Conservation (phyloP, 2,329 filamentous ascomycete genomes). For the Pseudogymnoascus sp. region DNA sequence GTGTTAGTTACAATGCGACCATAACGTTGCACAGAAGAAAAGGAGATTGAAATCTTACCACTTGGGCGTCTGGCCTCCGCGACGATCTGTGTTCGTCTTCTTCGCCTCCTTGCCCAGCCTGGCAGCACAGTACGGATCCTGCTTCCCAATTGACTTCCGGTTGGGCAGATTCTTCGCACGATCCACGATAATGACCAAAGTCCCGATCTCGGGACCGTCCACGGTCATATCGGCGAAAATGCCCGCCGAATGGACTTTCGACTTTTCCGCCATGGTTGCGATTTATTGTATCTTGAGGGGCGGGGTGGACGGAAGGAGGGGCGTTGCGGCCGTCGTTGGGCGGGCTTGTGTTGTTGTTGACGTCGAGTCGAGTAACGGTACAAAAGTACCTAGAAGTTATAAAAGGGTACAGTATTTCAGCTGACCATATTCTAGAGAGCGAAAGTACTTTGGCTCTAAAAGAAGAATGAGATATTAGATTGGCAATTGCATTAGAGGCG, state of each 20-base stretch:
- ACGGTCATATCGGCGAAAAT: conserved; percentile 92
- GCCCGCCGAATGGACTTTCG: conserved; percentile 69
- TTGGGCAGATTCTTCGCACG: conserved; percentile 96
- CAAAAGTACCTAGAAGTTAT: neutral
- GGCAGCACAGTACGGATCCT: conserved; percentile 94
- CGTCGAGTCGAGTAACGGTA: conserved; percentile 1
- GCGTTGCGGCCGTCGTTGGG: neutral
- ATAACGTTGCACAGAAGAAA: neutral
- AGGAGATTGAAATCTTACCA: conserved; percentile 54
- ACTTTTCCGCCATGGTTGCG: conserved; percentile 42
- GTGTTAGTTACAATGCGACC: conserved; percentile 17
- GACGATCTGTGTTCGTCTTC: conserved; percentile 89
- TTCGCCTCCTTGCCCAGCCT: conserved; percentile 93
- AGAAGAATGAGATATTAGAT: neutral
- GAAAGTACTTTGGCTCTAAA: neutral
- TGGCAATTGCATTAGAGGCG: neutral
- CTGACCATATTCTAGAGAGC: neutral
- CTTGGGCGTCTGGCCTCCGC: conserved; percentile 89
- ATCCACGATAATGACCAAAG: conserved; percentile 84
- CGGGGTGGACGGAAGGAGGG: neutral
- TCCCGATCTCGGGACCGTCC: conserved; percentile 89
- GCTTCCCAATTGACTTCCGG: conserved; percentile 93
- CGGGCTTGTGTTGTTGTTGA: neutral
- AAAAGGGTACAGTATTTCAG: neutral
- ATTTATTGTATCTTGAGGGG: neutral